These are phyloP conservation scores for Melocanna baccifera DNA, from an alignment of 176 grass and related monocot genomes.

Conservation along the genomic window DNA sequence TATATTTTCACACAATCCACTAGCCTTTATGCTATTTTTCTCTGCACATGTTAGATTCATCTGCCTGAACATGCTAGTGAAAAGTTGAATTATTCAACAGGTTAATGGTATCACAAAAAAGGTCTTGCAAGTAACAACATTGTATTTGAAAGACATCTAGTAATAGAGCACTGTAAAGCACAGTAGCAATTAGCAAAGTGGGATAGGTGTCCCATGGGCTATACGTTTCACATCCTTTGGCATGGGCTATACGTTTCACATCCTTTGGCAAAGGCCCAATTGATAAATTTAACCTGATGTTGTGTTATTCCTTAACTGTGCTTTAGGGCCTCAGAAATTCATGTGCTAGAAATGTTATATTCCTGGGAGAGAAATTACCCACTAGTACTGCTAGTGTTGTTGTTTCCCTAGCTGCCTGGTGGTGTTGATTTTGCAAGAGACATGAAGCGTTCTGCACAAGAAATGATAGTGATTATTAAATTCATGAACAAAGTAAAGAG, in stretches of 20 bases:
- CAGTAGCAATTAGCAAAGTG: background rate
- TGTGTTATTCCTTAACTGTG: conserved; percentile 21
- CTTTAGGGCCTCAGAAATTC: conserved; percentile 2
- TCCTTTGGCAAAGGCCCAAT: conserved; percentile 1
- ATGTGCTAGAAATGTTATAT: conserved; percentile 5
- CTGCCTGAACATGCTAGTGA: background rate
- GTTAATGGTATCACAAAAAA: background rate
- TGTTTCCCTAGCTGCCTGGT: conserved; percentile 15
- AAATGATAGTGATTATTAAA: conserved; percentile 28
- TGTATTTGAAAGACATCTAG: background rate
- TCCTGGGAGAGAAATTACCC: conserved; percentile 11
- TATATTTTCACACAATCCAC: background rate
- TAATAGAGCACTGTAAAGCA: conserved; percentile 11
- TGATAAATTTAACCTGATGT: conserved; percentile 20
- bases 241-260: conserved; percentile 10
- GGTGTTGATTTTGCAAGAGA: conserved; percentile 21
- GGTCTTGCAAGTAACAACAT: background rate
- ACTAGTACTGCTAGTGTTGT: conserved; percentile 10
- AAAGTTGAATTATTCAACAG: background rate
- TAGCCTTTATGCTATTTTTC: conserved; percentile 5
- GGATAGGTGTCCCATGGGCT: conserved; percentile 7
- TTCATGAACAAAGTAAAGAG: conserved; percentile 22
- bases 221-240: conserved; percentile 14
- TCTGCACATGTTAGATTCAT: background rate
- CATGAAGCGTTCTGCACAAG: conserved; percentile 41